Conservation (phyloP, 2,329 filamentous ascomycete species). For the Fusarium algeriense region DNA sequence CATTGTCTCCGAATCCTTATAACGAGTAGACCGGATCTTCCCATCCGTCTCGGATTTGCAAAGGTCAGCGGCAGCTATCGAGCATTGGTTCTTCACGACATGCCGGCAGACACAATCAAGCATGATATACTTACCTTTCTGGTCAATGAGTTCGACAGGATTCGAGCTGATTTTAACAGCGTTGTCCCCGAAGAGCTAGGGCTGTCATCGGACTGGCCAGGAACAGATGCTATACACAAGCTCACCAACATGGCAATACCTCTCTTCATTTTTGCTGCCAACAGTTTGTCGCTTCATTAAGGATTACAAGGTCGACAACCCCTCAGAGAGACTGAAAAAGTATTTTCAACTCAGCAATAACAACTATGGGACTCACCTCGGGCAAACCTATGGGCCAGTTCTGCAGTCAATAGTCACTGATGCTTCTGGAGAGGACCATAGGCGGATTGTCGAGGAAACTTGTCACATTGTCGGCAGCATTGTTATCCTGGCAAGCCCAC, state of each 20-base stretch:
- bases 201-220: background rate
- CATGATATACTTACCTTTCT: background rate
- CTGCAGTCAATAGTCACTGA: background rate
- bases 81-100: background rate
- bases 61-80: background rate
- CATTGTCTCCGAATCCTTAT: background rate
- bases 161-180: background rate
- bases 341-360: background rate
- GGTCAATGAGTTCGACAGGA: background rate
- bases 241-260: background rate
- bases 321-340: background rate
- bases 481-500: background rate
- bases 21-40: background rate
- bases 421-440: background rate
- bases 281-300: background rate
- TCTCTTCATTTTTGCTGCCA: background rate
- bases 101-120: background rate
- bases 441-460: background rate
- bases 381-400: background rate
- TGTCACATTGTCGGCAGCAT: background rate
- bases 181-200: background rate
- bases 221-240: background rate
- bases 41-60: background rate
- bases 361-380: background rate
- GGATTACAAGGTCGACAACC: background rate